Conservation (phyloP, 2,329 filamentous ascomycete genomes). For the Purpureocillium takamizusanense region DNA sequence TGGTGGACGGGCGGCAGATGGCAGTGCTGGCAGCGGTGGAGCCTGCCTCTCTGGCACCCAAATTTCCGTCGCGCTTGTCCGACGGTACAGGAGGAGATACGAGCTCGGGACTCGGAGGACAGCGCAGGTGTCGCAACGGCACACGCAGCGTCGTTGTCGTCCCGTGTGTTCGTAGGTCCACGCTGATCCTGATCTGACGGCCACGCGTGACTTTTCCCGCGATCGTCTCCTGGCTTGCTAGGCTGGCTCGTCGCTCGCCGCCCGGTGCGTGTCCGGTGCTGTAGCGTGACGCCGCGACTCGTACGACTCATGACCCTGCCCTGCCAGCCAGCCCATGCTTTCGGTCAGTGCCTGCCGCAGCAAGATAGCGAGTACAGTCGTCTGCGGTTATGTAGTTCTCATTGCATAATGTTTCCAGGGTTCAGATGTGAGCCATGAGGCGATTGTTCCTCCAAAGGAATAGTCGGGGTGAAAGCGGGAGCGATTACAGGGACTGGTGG, state of each 20-base stretch:
- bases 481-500: too few species aligned
- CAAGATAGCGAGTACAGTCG: too few species aligned
- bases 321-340: too few species aligned
- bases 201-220: too few species aligned
- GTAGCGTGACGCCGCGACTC: not conserved
- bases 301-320: not conserved
- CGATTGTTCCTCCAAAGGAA: too few species aligned
- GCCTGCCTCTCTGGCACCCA: not conserved
- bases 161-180: not conserved
- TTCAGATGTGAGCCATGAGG: not conserved
- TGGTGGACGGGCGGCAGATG: conserved; percentile 1
- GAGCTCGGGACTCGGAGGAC: not conserved
- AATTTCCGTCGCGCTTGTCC: not conserved
- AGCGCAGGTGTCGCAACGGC: not conserved
- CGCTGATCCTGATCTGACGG: not conserved
- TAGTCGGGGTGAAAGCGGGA: too few species aligned
- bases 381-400: too few species aligned
- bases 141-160: not conserved
- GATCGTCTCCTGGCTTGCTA: too few species aligned
- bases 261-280: too few species aligned
- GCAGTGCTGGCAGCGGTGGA: not conserved
- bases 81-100: not conserved
- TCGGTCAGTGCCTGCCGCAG: too few species aligned
- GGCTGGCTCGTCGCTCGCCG: too few species aligned
- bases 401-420: not conserved